Evolutionary conservation across 805 yeast species (phyloP), one percentile per base, ranked within the genome.

Genomic region (Schizosaccharomyces japonicus): DNA sequence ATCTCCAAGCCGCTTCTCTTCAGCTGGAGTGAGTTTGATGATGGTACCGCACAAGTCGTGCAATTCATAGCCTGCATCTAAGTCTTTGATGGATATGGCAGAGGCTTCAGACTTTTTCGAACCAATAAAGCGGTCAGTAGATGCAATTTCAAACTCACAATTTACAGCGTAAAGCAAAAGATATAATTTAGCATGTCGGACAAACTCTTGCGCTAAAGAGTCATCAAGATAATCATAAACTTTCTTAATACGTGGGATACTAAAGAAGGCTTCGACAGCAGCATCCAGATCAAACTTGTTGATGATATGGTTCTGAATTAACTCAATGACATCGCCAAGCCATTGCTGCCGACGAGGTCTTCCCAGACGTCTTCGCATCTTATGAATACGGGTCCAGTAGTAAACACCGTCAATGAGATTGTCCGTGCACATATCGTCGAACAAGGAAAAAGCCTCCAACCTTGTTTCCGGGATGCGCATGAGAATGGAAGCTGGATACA

Each of bases 81-180:
- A 62, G 1, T 40, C 49, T 17, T 48, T 49, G 21, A 66, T 54
- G 0, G 73, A 64, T 4, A 68, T 56, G 3, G 67, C 62, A 48
- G 69, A 63, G 0, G 69, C 61, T 49, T 64, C 67, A n/a, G 51
- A 50, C 7, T 52, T 49, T n/a, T 50, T 48, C 13, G 60, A 56
- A 8, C 53, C 31, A 27, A 53, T 50, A 50, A 66, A 69, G 5
- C 72, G 55, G 45, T 65, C 69, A 5, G 71, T 67, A 2, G 67
- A 62, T 47, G 63, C 59, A 15, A 69, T 52, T 44, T 64, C 68
- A 53, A 66, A 68, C 6, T 65, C 66, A 47, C 68, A 63, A 10
- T 61, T 62, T 4, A 60, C 60, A 1, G 50, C 48, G 50, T 58
- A 68, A 19, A 66, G 51, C 29, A 55, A 55, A 21, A 68, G 47